Evolutionary conservation across 129 eudicot genomes (phyloP), one percentile per base, ranked within the genome.

Genomic region (Smallanthus sonchifolius): DNA sequence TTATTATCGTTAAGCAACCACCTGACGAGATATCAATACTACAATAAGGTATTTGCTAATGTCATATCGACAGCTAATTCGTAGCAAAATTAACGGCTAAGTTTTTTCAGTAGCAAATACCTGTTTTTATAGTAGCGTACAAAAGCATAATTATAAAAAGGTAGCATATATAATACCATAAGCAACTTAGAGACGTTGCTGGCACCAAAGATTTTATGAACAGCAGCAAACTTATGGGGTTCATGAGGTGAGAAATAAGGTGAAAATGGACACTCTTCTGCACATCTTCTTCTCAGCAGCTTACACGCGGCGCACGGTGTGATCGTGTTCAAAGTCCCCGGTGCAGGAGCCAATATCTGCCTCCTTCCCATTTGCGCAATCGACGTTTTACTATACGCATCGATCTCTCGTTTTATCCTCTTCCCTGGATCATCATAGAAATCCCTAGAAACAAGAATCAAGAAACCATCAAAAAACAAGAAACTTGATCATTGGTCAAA

Each of bases 181-280:
- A 88, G 90, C 82, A 88, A 74, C 86, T 88, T 88, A 74, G 93
- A 88, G 69, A 88, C 93, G 71, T 88, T 88, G 75, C 93, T 85
- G 5, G 93, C 93, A 40, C 93, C 93, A 62, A 88, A 88, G 80
- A 88, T 76, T 69, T 88, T 88, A 65, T 88, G 93, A 78, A 88
- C 93, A 48, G 93, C 84, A 54, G 93, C 93, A 79, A 88, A 88
- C 76, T 88, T 88, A 66, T 85, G 87, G 14, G 93, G 93, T 37
- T 88, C 93, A 69, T 85, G 93, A 32, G 93, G 93, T 3, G 93
- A 88, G 73, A 88, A 88, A 70, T 88, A 88, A 44, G 93, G 93
- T 32, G 87, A 88, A 63, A 88, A 88, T 4, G 93, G 93, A 38
- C 93, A 88, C 73, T 88, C 93, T 83, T 88, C 87, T 24, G 93